Base-by-base conservation (phyloP, 2,329 filamentous ascomycete genomes). In the Mollisiaceae sp. region DNA sequence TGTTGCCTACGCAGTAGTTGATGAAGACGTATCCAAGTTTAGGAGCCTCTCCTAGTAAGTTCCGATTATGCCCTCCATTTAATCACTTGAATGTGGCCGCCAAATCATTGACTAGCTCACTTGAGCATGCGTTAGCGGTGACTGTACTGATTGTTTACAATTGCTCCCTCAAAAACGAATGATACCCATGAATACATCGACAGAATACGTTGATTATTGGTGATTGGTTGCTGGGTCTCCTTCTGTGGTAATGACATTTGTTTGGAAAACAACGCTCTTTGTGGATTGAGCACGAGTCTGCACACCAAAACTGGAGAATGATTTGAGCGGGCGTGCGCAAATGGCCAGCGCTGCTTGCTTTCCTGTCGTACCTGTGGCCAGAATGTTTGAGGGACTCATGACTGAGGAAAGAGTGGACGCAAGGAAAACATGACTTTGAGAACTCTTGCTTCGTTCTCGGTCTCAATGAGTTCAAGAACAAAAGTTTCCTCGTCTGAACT, bases 101-200 rank as follows among this genome's bases (percentile, higher is more conserved):
- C 20, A 76, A 18, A 54, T 75, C 75, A 24, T 63, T 63, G 68
- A 3, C 73, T 63, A 54, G 69, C 67, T 68, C 65, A 73, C 32
- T 71, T 65, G 15, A 74, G 50, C 0, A 68, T 32, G 27, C 56
- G 1, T 58, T 65, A 27, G 62, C 72, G n/a, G 77, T 50, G 24
- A 76, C 67, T 3, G 69, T 60, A 63, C 63, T 73, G 1, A 76
- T 75, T 61, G 14, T 67, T 66, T 24, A 76, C 75, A 0, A 71
- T 63, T 57, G 68, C 71, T 43, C 72, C 63, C 54, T 69, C 61
- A 60, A 79, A 79, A 6, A 91, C 86, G 24, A 83, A 86, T 76
- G 85, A 90, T 6, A 89, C 86, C 86, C 86, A 82, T 83, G 86
- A 63, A 88, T 80, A 2, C 79, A 73, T 50, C 67, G 47, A 20